Conservation (phyloP, 768 basidiomycete species). For the Lactarius hatsudake region DNA sequence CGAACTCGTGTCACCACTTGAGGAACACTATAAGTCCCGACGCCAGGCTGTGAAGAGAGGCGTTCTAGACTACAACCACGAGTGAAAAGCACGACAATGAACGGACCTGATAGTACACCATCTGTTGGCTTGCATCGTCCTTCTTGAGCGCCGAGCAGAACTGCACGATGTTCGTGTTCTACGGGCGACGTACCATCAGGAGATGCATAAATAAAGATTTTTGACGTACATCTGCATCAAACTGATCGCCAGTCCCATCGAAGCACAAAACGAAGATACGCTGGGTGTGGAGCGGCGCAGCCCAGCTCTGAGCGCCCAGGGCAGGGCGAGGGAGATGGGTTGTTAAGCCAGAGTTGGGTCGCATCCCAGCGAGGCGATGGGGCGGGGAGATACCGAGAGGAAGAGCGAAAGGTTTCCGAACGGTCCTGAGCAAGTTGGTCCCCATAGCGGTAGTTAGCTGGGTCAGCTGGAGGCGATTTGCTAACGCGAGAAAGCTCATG, state of each 20-base stretch:
- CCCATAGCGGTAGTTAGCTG: neutral
- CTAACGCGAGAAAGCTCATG: neutral
- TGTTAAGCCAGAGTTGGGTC: neutral
- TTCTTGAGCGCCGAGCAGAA: constrained; percentile 70
- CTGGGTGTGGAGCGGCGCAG: no score
- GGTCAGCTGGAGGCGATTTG: neutral
- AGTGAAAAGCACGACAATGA: neutral
- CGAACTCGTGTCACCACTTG: constrained; percentile 57
- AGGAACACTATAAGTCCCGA: constrained; percentile 67
- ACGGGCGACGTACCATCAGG: neutral
- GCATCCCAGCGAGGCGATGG: neutral
- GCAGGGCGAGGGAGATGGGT: neutral
- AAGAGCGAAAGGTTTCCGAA: neutral
- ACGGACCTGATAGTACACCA: constrained; percentile 72
- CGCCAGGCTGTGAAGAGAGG: constrained; percentile 50
- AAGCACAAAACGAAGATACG: constrained; percentile 71
- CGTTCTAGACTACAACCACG: neutral
- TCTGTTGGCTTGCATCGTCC: constrained; percentile 55
- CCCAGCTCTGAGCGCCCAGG: neutral
- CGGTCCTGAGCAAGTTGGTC: neutral
- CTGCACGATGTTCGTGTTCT: constrained; percentile 75
- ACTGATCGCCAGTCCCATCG: constrained; percentile 63
- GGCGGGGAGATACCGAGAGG: neutral
- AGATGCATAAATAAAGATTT: neutral
- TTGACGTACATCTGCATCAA: constrained; percentile 55